Evolutionary conservation across 2,329 filamentous ascomycete genomes (phyloP).

Genomic region (Dactylellina cionopaga): DNA sequence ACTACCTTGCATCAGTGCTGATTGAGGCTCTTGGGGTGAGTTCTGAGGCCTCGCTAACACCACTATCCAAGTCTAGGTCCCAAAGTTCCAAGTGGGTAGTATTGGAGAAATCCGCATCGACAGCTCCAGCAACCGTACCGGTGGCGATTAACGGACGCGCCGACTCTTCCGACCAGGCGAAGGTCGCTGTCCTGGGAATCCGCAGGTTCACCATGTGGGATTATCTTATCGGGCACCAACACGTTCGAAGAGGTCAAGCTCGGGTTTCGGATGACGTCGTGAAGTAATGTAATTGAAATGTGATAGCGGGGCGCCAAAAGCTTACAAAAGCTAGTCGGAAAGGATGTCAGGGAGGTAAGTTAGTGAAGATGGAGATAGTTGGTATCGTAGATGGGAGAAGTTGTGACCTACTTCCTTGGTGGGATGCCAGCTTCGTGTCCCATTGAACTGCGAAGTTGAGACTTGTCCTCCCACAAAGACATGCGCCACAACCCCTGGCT

Average conservation of each 20-base stretch:
- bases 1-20: constrained; percentile 86
- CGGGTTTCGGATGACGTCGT: constrained; percentile 17
- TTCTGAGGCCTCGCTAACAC: constrained; percentile 76
- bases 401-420: constrained; percentile 37
- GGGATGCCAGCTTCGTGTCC: constrained; percentile 32
- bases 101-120: constrained; percentile 96
- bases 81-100: constrained; percentile 96
- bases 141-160: constrained; percentile 85
- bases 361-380: background rate
- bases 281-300: background rate
- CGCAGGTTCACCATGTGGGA: constrained; percentile 86
- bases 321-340: background rate
- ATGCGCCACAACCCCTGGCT: constrained; percentile 29
- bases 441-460: constrained; percentile 51
- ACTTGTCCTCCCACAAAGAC: constrained; percentile 41
- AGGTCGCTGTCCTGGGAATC: constrained; percentile 94
- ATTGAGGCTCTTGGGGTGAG: constrained; percentile 86
- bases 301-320: background rate
- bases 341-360: background rate
- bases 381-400: constrained; percentile 30
- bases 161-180: constrained; percentile 90
- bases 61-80: constrained; percentile 85
- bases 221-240: constrained; percentile 40
- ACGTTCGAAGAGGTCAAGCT: constrained; percentile 31
- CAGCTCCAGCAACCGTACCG: constrained; percentile 91